Evolutionary conservation across 202 grass and related monocot species (phyloP), one percentile per base, ranked within the genome.

Genomic region (Zizania palustris): DNA sequence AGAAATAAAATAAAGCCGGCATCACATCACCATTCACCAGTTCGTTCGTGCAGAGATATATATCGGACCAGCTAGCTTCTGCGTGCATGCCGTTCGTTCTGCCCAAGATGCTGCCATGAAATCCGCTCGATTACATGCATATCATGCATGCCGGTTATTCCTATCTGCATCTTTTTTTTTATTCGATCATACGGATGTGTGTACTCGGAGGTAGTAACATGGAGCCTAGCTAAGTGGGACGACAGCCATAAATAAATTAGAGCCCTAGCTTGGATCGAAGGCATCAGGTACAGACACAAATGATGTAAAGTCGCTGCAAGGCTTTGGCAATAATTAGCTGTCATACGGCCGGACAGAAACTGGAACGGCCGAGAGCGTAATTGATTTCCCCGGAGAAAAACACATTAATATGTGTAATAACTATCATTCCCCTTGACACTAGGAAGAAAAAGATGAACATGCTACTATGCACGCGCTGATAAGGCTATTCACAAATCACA

Each of bases 241-340:
- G 39, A 72, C 20, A n/a, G 4, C 14, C 41, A 62, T 75, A 34
- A 37, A 62, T 75, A 34, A 37, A 37, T 51, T 36, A 69, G 9
- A 2, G 35, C 13, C 28, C 28, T 28, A 28, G 28, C 28, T 28
- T 28, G 28, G 28, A 28, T 0, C 28, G 28, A 28, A 28, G 28
- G 19, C 48, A 6, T 44, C 37, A 36, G 13, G n/a, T 28, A 14
- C 36, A 65, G 60, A 45, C 71, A 76, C 16, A 36, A 28, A 7
- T 28, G 20, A 62, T 49, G 16, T 16, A 49, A 63, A 63, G 44
- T 45, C 15, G 10, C 28, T 39, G 66, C 15, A 2, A 0, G 28
- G 28, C 28, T 63, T 49, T 75, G 73, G 42, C 58, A 5, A 63
- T 19, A 75, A 49, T n/a, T n/a, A 20, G 33, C n/a, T 3, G 71